Base-by-base conservation (phyloP, 1,284 basidiomycete species). In the Microbotryum violaceum region DNA sequence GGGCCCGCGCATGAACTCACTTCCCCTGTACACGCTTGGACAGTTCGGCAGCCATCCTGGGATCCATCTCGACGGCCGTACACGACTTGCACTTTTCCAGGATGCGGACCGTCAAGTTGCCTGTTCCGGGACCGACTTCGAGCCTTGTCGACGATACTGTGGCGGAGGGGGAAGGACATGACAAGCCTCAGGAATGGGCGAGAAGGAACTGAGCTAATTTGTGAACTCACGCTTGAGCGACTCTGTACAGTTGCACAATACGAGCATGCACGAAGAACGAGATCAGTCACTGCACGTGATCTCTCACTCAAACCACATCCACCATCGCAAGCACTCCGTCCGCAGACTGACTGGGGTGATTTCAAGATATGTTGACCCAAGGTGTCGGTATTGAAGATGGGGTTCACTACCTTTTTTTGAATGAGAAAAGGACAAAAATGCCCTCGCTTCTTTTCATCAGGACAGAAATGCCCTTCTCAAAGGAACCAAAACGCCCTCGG, bases 341-440 rank as follows among this genome's bases (percentile, higher is more conserved):
- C 27, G 5, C 31, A 8, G 31, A 89, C 90, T 44, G 89, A 88
- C 65, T 87, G 81, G 16, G 91, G 88, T 75, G 94, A 97, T 76
- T 96, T 97, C 61, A 98, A 81, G 70, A 97, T 97, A 78, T 98
- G 94, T 75, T 98, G 93, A 37, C 93, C 93, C 71, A 97, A 97
- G 66, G 88, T 81, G 70, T 91, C 63, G 27, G 65, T 69, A 63
- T 71, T 71, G 70, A 72, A 72, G 61, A 72, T 68, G 18, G 69
- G 70, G 51, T 72, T 72, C 49, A 65, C 52, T 4, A n/a, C 66
- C 66, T 53, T 69, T 66, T n/a, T n/a, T n/a, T n/a, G n/a, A n/a
- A n/a, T n/a, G n/a, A n/a, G n/a, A n/a, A n/a, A n/a, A n/a, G n/a
- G n/a, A n/a, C n/a, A n/a, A n/a, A n/a, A n/a, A n/a, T n/a, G n/a